phyloP scores from a whole-genome alignment of 495 filamentous ascomycete species.

The Penicillium salamii region DNA sequence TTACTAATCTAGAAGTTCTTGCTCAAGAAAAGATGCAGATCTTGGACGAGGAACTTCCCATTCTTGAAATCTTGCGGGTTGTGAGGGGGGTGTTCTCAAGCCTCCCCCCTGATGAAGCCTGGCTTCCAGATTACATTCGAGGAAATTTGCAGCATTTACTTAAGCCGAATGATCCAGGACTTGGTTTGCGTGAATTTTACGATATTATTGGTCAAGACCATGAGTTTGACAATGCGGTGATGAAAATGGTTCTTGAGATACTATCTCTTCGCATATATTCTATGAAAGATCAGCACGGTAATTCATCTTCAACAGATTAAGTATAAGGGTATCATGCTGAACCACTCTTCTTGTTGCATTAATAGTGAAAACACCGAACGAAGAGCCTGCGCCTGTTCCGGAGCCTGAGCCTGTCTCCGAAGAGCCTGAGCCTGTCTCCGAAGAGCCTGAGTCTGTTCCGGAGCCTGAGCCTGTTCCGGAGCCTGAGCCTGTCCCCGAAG shows the following conservation, averaged over 20 bases:
- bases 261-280: conserved; percentile 9
- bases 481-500: conserved; percentile 2
- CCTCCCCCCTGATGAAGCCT: conserved; percentile 7
- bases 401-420: neutral
- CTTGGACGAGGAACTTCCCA: conserved; percentile 2
- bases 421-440: conserved; percentile 4
- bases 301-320: conserved; percentile 3
- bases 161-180: neutral
- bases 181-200: conserved; percentile 2
- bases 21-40: conserved; percentile 7
- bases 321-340: neutral
- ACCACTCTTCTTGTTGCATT: neutral
- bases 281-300: conserved; percentile 7
- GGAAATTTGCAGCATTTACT: conserved; percentile 5
- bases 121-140: conserved; percentile 12
- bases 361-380: conserved; percentile 8
- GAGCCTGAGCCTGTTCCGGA: neutral
- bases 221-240: conserved; percentile 13
- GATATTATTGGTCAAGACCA: conserved; percentile 6
- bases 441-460: neutral
- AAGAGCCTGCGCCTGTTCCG: conserved; percentile 1
- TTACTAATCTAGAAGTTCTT: conserved; percentile 8
- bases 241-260: conserved; percentile 12
- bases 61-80: conserved; percentile 6
- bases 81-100: conserved; percentile 8